phyloP scores from a whole-genome alignment of 176 grass and related monocot species.

The Rhynchospora breviuscula region DNA sequence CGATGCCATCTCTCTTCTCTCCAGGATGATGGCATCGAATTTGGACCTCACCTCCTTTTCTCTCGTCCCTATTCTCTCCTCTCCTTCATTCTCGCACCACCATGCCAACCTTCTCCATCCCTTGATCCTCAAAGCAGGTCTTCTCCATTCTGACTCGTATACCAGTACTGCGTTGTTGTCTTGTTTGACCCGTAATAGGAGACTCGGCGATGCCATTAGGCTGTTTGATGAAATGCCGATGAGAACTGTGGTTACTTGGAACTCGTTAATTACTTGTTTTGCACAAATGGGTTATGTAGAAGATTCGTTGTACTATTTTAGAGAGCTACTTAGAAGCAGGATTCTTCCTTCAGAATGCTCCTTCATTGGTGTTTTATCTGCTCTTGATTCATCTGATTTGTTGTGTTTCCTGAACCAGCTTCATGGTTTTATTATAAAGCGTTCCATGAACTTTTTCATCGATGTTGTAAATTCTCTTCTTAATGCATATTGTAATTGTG shows the following conservation, averaged over 20 bases:
- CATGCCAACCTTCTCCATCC: conserved; percentile 47
- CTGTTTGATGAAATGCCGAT: conserved; percentile 61
- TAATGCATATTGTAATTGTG: conserved; percentile 33
- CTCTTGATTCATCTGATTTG: conserved; percentile 30
- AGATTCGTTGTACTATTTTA: conserved; percentile 43
- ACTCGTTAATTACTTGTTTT: conserved; percentile 46
- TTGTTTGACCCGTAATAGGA: conserved; percentile 27
- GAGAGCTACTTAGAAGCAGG: conserved; percentile 39
- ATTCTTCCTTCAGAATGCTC: conserved; percentile 44
- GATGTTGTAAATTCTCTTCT: conserved; percentile 45
- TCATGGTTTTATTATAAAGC: conserved; percentile 48
- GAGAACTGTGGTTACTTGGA: conserved; percentile 63
- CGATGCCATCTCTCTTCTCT: conserved; percentile 44
- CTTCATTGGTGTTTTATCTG: conserved; percentile 46
- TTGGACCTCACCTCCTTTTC: conserved; percentile 54
- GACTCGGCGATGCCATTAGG: conserved; percentile 32
- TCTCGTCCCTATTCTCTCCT: conserved; percentile 59
- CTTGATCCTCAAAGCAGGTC: conserved; percentile 47
- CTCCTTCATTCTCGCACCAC: conserved; percentile 2
- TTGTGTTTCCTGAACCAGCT: conserved; percentile 19
- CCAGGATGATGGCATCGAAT: conserved; percentile 42
- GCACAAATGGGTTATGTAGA: conserved; percentile 19
- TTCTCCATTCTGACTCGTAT: conserved; percentile 47
- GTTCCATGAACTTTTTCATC: conserved; percentile 40
- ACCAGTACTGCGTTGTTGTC: conserved; percentile 48